These are phyloP conservation scores for Aquilaria agallochum DNA, from an alignment of 441 rosid genomes.

Conservation along the genomic window DNA sequence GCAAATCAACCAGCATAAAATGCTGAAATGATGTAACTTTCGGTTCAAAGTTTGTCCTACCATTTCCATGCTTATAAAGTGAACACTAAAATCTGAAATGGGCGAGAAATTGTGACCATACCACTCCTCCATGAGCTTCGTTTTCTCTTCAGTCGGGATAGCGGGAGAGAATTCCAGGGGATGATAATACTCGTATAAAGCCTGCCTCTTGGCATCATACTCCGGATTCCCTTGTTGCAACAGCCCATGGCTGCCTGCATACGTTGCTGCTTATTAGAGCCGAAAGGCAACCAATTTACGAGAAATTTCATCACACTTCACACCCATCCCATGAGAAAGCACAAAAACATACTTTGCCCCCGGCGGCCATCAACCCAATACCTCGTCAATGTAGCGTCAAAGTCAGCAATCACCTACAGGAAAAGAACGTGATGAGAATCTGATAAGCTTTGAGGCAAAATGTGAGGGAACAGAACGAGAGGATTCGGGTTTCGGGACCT, in stretches of 20 bases:
- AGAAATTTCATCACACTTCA: neutral
- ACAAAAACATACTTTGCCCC: conserved; percentile 49
- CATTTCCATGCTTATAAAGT: neutral
- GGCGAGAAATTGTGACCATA: conserved; percentile 14
- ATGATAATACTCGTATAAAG: conserved; percentile 62
- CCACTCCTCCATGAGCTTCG: conserved; percentile 96
- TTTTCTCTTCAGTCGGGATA: conserved; percentile 71
- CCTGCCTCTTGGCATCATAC: conserved; percentile 67
- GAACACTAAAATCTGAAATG: no score
- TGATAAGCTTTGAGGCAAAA: neutral
- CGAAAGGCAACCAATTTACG: neutral
- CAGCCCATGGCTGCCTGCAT: conserved; percentile 74
- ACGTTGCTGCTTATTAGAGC: conserved; percentile 6
- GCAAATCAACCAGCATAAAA: no score
- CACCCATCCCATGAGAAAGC: neutral
- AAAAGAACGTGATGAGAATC: neutral
- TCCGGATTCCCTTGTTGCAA: conserved; percentile 70
- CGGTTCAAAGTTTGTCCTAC: no score
- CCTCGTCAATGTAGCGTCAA: conserved; percentile 74
- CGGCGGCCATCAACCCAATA: conserved; percentile 55
- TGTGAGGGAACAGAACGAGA: neutral
- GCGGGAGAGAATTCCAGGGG: conserved; percentile 71
- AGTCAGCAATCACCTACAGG: conserved; percentile 81
- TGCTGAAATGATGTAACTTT: no score
- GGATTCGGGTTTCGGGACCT: conserved; percentile 37